Percentiles rank a stretch among this genome's conserved stretches.
Evolutionary conservation across 805 yeast species (phyloP).

Genomic region (Starmera caribaea): DNA sequence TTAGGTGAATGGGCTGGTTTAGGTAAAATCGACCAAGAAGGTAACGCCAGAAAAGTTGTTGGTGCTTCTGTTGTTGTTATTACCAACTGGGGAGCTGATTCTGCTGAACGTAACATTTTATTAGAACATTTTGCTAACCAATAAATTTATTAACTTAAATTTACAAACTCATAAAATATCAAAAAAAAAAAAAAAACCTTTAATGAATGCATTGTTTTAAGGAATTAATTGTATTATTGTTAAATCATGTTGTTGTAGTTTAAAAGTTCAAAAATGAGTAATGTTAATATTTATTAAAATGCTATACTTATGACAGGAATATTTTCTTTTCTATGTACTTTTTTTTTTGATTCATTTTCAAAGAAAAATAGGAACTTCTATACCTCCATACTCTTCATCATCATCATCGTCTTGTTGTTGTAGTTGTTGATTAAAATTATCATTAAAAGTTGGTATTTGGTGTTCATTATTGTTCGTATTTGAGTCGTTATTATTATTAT

Average conservation of each 20-base stretch:
- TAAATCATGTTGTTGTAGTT: slow-evolving; percentile 13
- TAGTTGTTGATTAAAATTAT: too few species aligned
- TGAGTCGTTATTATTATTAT: neutral
- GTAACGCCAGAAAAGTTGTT: slow-evolving; percentile 99
- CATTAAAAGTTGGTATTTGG: too few species aligned
- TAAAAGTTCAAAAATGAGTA: neutral
- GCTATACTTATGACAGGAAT: neutral
- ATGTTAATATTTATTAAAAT: too few species aligned
- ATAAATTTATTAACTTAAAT: slow-evolving; percentile 29
- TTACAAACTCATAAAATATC: neutral
- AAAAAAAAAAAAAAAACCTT: neutral
- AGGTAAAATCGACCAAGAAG: slow-evolving; percentile 99
- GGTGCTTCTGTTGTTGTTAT: slow-evolving; percentile 99
- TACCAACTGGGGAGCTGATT: slow-evolving; percentile 99
- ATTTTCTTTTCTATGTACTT: slow-evolving; percentile 4
- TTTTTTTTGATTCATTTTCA: slow-evolving; percentile 2
- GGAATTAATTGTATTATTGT: too few species aligned
- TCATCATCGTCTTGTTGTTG: slow-evolving; percentile 7
- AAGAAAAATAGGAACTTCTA: slow-evolving; percentile 18
- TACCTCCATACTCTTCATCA: slow-evolving; percentile 6
- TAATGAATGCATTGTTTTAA: neutral
- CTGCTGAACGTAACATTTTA: slow-evolving; percentile 93
- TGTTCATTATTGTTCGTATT: too few species aligned
- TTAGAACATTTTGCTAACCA: slow-evolving; percentile 93
- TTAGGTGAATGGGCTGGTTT: slow-evolving; percentile 99